These are phyloP conservation scores for Lactifluus hygrophoroides DNA, from an alignment of 768 basidiomycete species.

Conservation along the genomic window DNA sequence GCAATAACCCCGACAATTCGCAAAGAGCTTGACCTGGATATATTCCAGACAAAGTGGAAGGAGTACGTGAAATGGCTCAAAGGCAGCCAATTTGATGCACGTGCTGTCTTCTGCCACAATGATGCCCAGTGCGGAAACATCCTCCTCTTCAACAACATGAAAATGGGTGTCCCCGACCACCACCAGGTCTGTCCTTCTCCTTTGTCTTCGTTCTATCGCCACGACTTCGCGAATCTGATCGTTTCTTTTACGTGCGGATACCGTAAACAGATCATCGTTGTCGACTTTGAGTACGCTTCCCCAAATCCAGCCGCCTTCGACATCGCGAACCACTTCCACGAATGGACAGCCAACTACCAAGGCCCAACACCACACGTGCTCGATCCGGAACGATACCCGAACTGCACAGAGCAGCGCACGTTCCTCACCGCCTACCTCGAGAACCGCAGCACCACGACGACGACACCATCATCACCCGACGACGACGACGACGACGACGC, in stretches of 20 bases:
- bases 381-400: slow-evolving; percentile 60
- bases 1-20: slow-evolving; percentile 38
- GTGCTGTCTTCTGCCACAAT: slow-evolving; percentile 81
- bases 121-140: slow-evolving; percentile 96
- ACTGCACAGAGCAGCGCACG: slow-evolving; percentile 57
- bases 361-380: slow-evolving; percentile 58
- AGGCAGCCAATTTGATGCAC: slow-evolving; percentile 47
- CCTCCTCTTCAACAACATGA: slow-evolving; percentile 52
- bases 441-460: too few relatives aligned
- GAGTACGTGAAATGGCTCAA: slow-evolving; percentile 65
- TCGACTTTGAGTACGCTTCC: slow-evolving; percentile 96
- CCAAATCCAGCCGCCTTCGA: slow-evolving; percentile 92
- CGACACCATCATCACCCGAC: slow-evolving; percentile 15
- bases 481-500: too few relatives aligned
- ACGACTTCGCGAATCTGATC: slow-evolving; percentile 18
- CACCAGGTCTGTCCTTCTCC: slow-evolving; percentile 49
- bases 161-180: slow-evolving; percentile 58
- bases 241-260: neutral
- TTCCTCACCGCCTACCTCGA: slow-evolving; percentile 82
- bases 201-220: neutral
- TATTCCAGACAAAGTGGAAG: slow-evolving; percentile 56
- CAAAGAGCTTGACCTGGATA: slow-evolving; percentile 52
- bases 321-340: slow-evolving; percentile 94
- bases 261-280: slow-evolving; percentile 68
- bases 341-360: slow-evolving; percentile 94